Evolutionary conservation across 2,329 filamentous ascomycete species (phyloP).

Genomic region (Drechslera avenae): DNA sequence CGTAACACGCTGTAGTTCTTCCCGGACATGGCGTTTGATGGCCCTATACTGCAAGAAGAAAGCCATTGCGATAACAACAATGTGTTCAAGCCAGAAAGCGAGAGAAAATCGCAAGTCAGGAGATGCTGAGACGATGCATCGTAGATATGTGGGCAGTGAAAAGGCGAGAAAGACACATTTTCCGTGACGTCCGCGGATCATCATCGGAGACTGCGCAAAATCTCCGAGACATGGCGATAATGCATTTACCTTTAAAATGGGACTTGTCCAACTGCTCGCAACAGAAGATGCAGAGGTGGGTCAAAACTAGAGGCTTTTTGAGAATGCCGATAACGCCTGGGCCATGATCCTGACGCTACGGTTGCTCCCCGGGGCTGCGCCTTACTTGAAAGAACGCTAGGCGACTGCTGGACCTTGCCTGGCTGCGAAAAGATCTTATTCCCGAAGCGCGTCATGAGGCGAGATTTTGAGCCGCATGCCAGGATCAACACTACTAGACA

Average conservation of each 20-base stretch:
- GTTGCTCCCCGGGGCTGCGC: not conserved
- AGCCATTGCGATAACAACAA: not conserved
- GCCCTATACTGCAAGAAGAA: conserved; percentile 8
- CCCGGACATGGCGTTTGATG: conserved; percentile 2
- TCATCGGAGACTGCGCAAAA: not conserved
- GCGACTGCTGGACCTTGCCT: not conserved
- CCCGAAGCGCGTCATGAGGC: not conserved
- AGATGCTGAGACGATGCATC: not conserved
- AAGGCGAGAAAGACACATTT: not conserved
- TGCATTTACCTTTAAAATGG: conserved; percentile 1
- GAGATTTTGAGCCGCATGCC: not conserved
- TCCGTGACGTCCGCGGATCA: conserved; percentile 5
- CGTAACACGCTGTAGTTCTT: conserved; percentile 6
- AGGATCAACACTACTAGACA: not conserved
- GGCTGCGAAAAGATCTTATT: not conserved
- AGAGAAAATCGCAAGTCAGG: not conserved
- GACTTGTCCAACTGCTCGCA: conserved; percentile 2
- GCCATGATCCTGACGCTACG: not conserved
- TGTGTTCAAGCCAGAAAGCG: not conserved
- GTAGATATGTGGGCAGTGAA: not conserved
- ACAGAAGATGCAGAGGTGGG: conserved; percentile 1
- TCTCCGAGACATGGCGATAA: conserved; percentile 1
- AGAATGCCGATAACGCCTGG: not conserved
- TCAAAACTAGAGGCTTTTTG: conserved; percentile 3
- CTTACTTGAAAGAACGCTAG: not conserved